These are phyloP conservation scores for Kitagawia praeruptora DNA, from an alignment of 129 eudicot species.

Conservation along the genomic window DNA sequence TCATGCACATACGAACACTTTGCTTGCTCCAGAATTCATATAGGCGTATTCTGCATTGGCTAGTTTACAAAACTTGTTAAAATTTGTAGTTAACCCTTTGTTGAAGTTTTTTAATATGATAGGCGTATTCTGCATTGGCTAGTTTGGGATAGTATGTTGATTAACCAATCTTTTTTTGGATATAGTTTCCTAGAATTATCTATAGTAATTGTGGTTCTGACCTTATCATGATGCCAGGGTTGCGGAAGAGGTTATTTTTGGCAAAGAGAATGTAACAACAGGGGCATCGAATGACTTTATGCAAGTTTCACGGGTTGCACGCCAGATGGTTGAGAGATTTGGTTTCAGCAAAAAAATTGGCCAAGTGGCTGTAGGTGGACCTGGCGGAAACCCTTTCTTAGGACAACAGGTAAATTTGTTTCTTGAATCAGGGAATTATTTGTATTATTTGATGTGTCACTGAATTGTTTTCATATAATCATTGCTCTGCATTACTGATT, in stretches of 20 bases:
- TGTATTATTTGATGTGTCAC: neutral
- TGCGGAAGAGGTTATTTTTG: slow-evolving; percentile 89
- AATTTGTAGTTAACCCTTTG: neutral
- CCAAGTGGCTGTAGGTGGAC: slow-evolving; percentile 82
- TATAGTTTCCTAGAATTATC: neutral
- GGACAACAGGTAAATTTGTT: slow-evolving; percentile 61
- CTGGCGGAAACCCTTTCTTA: slow-evolving; percentile 88
- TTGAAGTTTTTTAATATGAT: neutral
- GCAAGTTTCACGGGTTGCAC: slow-evolving; percentile 96
- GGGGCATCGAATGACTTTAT: slow-evolving; percentile 96
- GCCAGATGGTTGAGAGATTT: slow-evolving; percentile 97
- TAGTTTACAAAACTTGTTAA: neutral
- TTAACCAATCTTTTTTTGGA: neutral
- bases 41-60: too few species aligned
- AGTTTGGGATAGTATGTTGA: neutral
- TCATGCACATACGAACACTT: neutral
- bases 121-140: neutral
- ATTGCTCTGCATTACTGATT: neutral
- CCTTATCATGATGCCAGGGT: slow-evolving; percentile 36
- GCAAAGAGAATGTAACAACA: slow-evolving; percentile 78
- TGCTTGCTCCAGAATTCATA: neutral
- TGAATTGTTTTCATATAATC: neutral
- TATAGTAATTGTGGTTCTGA: neutral
- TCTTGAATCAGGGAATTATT: neutral
- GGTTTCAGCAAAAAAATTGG: slow-evolving; percentile 99